A percentile compares a stretch with the other conserved stretches of the same genome.
phyloP scores from a whole-genome alignment of 176 grass and related monocot genomes.

The Oryza nivara region DNA sequence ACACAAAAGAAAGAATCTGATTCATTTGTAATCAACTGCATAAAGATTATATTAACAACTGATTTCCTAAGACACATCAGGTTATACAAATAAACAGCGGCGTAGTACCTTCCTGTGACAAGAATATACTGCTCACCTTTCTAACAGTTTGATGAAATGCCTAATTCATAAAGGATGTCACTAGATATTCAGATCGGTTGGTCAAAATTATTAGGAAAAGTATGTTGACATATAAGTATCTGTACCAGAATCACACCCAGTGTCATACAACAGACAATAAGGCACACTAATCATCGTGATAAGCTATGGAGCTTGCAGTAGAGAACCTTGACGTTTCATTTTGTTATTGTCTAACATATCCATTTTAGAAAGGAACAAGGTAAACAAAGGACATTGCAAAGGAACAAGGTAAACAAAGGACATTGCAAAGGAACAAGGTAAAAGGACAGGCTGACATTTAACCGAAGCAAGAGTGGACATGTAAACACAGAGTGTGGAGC shows the following conservation, averaged over 20 bases:
- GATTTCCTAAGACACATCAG: background rate
- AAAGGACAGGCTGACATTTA: too few relatives aligned
- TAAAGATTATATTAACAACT: background rate
- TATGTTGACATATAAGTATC: background rate
- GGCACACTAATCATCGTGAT: too few relatives aligned
- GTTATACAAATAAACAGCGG: background rate
- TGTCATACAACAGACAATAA: background rate
- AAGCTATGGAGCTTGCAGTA: background rate
- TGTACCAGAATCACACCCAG: background rate
- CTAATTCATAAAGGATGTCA: background rate
- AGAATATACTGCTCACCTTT: slow-evolving; percentile 8
- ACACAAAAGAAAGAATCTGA: background rate
- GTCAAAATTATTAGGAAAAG: background rate
- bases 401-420: too few relatives aligned
- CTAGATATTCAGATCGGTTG: background rate
- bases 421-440: too few relatives aligned
- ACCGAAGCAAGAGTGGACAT: too few relatives aligned
- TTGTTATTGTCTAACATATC: background rate
- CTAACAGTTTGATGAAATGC: background rate
- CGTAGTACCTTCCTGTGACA: background rate
- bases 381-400: too few relatives aligned
- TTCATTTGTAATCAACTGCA: background rate
- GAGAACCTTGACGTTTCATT: background rate
- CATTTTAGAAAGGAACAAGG: too few relatives aligned
- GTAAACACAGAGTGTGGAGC: too few relatives aligned